Conservation (phyloP, 805 yeast genomes). For the Sungouiella blattae region DNA sequence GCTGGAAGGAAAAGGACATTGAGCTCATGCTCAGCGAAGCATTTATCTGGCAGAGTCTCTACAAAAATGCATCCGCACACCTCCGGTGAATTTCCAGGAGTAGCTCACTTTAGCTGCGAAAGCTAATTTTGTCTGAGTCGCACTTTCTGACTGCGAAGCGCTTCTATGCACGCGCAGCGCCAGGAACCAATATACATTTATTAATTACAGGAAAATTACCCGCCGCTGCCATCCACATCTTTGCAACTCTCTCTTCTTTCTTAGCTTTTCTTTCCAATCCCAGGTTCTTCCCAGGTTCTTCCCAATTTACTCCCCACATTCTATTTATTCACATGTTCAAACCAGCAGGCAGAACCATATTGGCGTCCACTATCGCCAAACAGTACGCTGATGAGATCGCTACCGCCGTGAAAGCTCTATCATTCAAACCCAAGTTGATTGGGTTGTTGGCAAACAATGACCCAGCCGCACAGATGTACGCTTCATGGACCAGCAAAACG, state of each 20-base stretch:
- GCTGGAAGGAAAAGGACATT: constrained; percentile 86
- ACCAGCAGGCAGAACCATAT: constrained; percentile 72
- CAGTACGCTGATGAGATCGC: constrained; percentile 71
- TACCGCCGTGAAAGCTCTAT: constrained; percentile 49
- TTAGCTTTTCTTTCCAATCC: background rate
- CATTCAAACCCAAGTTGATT: constrained; percentile 69
- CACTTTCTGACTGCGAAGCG: constrained; percentile 9
- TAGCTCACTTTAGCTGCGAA: no score
- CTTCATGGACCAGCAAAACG: constrained; percentile 93
- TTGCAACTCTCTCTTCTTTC: no score
- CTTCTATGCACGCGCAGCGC: constrained; percentile 6
- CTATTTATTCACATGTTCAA: constrained; percentile 14
- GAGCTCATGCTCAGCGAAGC: constrained; percentile 94
- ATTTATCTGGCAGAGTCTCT: constrained; percentile 91
- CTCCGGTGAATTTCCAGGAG: constrained; percentile 47
- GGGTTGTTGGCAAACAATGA: constrained; percentile 91
- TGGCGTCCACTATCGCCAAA: constrained; percentile 87
- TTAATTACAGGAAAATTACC: background rate
- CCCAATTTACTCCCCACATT: background rate
- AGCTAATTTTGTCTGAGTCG: no score
- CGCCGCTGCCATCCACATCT: no score
- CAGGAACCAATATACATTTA: background rate
- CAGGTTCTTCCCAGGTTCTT: background rate
- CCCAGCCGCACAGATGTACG: constrained; percentile 94
- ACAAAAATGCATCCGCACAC: constrained; percentile 87